Percentiles rank a stretch among this genome's conserved stretches.
Evolutionary conservation across 2,329 filamentous ascomycete species (phyloP).

Genomic region (Thelonectria blattea): DNA sequence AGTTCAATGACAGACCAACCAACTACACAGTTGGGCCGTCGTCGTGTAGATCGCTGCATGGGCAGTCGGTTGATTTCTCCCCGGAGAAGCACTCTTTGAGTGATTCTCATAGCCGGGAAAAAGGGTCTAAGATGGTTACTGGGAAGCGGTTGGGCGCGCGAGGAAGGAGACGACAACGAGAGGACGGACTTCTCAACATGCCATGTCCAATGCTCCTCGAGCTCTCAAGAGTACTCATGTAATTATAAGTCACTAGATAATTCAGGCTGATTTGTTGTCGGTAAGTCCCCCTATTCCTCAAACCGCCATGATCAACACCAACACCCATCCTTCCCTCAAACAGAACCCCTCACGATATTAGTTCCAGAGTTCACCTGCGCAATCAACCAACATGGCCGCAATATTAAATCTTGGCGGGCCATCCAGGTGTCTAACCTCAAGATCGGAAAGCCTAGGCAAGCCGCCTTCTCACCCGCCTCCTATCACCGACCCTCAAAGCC

Average conservation of each 20-base stretch:
- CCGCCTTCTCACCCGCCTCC: too few relatives aligned
- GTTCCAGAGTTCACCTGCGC: neutral
- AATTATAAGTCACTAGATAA: too few relatives aligned
- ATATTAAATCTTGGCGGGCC: too few relatives aligned
- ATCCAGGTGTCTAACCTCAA: neutral
- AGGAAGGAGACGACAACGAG: too few relatives aligned
- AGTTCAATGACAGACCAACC: neutral
- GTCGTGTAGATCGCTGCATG: conserved; percentile 3
- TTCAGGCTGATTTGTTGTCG: neutral
- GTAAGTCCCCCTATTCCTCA: neutral
- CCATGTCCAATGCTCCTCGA: too few relatives aligned
- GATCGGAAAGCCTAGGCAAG: neutral
- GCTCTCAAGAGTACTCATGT: too few relatives aligned
- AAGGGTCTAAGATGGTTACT: neutral
- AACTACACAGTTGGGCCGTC: neutral
- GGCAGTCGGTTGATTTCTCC: neutral
- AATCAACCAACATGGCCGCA: neutral
- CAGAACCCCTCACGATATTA: too few relatives aligned
- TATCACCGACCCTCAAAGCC: too few relatives aligned
- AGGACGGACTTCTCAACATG: too few relatives aligned
- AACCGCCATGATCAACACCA: neutral
- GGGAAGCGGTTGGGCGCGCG: neutral
- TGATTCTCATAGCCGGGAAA: too few relatives aligned
- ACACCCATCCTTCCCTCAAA: neutral
- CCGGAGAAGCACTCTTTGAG: too few relatives aligned